Evolutionary conservation across 371 early-diverging fungal genomes (phyloP).

Genomic region (Batkoa obscura): DNA sequence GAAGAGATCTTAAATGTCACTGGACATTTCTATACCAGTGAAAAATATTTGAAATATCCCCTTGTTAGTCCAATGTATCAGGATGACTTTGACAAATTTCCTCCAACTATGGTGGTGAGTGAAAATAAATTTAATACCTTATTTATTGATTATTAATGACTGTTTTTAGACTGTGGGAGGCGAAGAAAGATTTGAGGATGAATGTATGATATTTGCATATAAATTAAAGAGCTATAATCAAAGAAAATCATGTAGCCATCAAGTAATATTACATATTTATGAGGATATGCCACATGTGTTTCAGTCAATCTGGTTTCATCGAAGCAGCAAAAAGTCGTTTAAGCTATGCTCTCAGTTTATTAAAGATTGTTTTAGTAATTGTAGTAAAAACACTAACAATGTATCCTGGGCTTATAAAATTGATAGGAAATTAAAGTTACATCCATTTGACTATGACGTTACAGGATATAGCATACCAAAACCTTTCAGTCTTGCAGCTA

Average conservation of each 20-base stretch:
- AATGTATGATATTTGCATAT: slow-evolving; percentile 13
- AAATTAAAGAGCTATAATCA: slow-evolving; percentile 11
- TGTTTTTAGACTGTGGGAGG: slow-evolving; percentile 11
- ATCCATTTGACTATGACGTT: too few relatives aligned
- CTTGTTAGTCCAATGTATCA: slow-evolving; percentile 16
- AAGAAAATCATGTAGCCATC: not conserved
- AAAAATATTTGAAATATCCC: slow-evolving; percentile 19
- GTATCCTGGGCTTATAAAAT: too few relatives aligned
- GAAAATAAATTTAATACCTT: not conserved
- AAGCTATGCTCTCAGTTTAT: too few relatives aligned
- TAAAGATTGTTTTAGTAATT: too few relatives aligned
- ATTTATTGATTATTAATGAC: not conserved
- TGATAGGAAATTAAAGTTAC: too few relatives aligned
- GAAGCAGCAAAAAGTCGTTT: too few relatives aligned
- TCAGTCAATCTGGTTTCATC: too few relatives aligned
- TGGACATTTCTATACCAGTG: slow-evolving; percentile 32
- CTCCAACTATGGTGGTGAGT: slow-evolving; percentile 17
- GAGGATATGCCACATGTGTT: slow-evolving; percentile 8
- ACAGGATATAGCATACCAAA: too few relatives aligned
- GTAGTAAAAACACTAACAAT: too few relatives aligned
- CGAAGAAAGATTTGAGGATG: slow-evolving; percentile 16
- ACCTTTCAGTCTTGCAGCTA: too few relatives aligned
- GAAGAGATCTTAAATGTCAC: not conserved
- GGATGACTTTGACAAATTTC: slow-evolving; percentile 16
- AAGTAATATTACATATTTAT: slow-evolving; percentile 3